Conservation (phyloP, 768 basidiomycete species). For the Tubosaeta sp. region DNA sequence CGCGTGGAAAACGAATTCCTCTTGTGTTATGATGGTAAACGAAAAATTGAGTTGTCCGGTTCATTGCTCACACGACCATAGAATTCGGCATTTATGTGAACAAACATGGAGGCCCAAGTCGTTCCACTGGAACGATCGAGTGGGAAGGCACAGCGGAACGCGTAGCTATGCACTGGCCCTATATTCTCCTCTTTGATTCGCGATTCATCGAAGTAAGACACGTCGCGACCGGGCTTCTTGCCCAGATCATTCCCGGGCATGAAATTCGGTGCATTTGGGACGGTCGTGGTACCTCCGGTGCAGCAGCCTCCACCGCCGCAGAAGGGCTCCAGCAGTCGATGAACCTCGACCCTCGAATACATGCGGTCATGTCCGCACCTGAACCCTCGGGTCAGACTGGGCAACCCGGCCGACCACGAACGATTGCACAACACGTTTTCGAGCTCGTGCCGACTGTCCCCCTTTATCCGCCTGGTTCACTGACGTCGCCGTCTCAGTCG, state of each 20-base stretch:
- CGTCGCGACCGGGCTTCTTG: slow-evolving; percentile 71
- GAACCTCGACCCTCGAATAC: slow-evolving; percentile 77
- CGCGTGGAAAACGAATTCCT: slow-evolving; percentile 85
- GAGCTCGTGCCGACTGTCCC: slow-evolving; percentile 55
- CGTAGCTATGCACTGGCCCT: slow-evolving; percentile 86
- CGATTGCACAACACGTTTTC: slow-evolving; percentile 68
- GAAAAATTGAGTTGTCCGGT: background rate
- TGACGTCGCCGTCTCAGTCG: slow-evolving; percentile 50
- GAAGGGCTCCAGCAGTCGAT: slow-evolving; percentile 39
- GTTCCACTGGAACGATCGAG: slow-evolving; percentile 69
- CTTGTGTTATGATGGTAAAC: slow-evolving; percentile 80
- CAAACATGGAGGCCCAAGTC: slow-evolving; percentile 84
- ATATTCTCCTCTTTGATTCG: slow-evolving; percentile 81
- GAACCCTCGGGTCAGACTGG: slow-evolving; percentile 37
- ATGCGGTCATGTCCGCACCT: slow-evolving; percentile 74
- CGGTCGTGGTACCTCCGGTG: slow-evolving; percentile 49
- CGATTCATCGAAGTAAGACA: slow-evolving; percentile 91
- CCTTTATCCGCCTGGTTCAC: slow-evolving; percentile 38
- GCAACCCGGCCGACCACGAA: slow-evolving; percentile 38
- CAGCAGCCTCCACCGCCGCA: slow-evolving; percentile 23
- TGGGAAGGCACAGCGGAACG: slow-evolving; percentile 93
- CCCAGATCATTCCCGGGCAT: slow-evolving; percentile 76
- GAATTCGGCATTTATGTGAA: slow-evolving; percentile 93
- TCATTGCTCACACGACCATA: slow-evolving; percentile 25
- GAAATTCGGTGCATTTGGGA: slow-evolving; percentile 91